Conservation (phyloP, 805 yeast genomes). For the Candida xyloterini region DNA sequence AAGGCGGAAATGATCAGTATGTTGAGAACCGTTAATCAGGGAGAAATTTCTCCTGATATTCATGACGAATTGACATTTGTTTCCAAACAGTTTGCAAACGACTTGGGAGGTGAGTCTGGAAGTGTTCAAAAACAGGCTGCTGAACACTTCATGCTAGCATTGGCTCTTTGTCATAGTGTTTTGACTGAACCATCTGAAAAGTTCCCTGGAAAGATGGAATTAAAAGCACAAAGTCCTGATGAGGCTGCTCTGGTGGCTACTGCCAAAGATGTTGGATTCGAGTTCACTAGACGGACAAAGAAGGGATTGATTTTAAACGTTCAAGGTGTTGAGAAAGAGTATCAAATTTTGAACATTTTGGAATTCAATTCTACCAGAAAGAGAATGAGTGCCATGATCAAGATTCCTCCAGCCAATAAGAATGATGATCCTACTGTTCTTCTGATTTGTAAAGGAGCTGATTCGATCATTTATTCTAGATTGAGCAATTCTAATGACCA, state of each 20-base stretch:
- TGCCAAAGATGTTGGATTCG: constrained; percentile 74
- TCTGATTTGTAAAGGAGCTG: constrained; percentile 82
- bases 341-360: constrained; percentile 64
- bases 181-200: constrained; percentile 63
- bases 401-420: constrained; percentile 50
- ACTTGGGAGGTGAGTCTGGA: constrained; percentile 51
- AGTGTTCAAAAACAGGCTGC: constrained; percentile 52
- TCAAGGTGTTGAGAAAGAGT: constrained; percentile 69
- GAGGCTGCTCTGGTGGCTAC: constrained; percentile 84
- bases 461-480: constrained; percentile 71
- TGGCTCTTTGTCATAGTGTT: constrained; percentile 79
- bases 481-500: constrained; percentile 46
- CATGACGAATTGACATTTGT: constrained; percentile 64
- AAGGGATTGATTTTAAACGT: constrained; percentile 63
- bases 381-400: constrained; percentile 81
- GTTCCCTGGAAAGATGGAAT: constrained; percentile 50
- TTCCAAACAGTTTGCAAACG: constrained; percentile 63
- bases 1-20: constrained; percentile 54
- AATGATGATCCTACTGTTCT: constrained; percentile 56
- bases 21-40: constrained; percentile 36
- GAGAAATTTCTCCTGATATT: constrained; percentile 35
- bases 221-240: constrained; percentile 83
- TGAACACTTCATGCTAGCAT: constrained; percentile 73
- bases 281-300: constrained; percentile 63
- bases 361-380: constrained; percentile 84